Conservation (phyloP, 2,329 filamentous ascomycete genomes). For the Teratosphaeria viscida region DNA sequence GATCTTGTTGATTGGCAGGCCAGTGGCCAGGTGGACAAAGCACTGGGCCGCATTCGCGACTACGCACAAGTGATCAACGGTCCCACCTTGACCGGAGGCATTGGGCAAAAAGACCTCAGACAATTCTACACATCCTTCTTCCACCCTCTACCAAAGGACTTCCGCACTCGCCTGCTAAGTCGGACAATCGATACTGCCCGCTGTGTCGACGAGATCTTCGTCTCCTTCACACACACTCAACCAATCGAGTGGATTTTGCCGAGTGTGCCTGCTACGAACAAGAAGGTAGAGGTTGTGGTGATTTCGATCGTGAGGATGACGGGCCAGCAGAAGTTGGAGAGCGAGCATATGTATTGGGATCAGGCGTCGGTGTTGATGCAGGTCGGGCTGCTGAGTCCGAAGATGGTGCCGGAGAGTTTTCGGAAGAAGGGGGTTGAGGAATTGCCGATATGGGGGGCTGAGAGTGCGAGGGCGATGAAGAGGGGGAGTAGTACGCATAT, state of each 20-base stretch:
- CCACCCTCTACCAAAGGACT: slow-evolving; percentile 40
- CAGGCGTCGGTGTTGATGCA: slow-evolving; percentile 52
- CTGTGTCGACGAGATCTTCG: slow-evolving; percentile 51
- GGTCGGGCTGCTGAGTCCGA: slow-evolving; percentile 47
- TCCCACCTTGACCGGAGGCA: slow-evolving; percentile 37
- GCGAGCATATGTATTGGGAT: slow-evolving; percentile 53
- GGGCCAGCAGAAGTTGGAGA: slow-evolving; percentile 41
- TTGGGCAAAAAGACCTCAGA: slow-evolving; percentile 31
- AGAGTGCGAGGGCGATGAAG: slow-evolving; percentile 38
- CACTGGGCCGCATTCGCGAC: slow-evolving; percentile 28
- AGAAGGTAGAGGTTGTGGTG: slow-evolving; percentile 44
- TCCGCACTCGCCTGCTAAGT: slow-evolving; percentile 44
- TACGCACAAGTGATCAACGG: slow-evolving; percentile 33
- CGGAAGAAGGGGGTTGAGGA: slow-evolving; percentile 36
- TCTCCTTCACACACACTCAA: slow-evolving; percentile 47
- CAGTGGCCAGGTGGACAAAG: slow-evolving; percentile 25
- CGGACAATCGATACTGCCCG: slow-evolving; percentile 49
- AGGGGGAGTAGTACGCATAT: slow-evolving; percentile 31
- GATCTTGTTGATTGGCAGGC: slow-evolving; percentile 18
- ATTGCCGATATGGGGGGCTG: slow-evolving; percentile 37
- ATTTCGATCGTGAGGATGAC: slow-evolving; percentile 47
- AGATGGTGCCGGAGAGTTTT: slow-evolving; percentile 38
- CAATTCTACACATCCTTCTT: slow-evolving; percentile 50
- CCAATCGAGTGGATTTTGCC: slow-evolving; percentile 51
- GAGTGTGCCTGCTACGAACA: slow-evolving; percentile 45